These are phyloP conservation scores for Diaporthe velutina DNA, from an alignment of 2,329 filamentous ascomycete genomes.

Conservation along the genomic window DNA sequence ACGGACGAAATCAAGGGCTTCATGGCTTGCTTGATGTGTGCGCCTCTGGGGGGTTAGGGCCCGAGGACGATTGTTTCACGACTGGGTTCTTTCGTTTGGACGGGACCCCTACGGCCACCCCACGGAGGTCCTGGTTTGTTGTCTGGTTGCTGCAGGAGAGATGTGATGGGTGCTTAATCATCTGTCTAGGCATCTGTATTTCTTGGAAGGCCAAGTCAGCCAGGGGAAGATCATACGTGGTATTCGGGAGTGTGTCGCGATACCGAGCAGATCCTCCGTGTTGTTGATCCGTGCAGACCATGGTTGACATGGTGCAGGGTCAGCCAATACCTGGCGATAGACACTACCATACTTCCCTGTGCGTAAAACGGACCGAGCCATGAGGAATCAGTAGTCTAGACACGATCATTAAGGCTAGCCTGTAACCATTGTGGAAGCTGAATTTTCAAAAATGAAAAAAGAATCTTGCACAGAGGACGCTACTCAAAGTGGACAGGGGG, in stretches of 20 bases:
- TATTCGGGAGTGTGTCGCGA: background rate
- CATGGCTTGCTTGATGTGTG: background rate
- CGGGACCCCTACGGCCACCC: background rate
- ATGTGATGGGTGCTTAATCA: conserved; percentile 5
- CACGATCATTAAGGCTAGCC: background rate
- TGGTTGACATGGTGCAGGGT: background rate
- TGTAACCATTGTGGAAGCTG: background rate
- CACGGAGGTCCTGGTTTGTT: background rate
- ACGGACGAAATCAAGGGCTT: background rate
- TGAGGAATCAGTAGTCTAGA: background rate
- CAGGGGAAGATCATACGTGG: conserved; percentile 10
- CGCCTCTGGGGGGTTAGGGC: background rate
- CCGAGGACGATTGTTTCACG: background rate
- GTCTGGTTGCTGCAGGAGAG: background rate
- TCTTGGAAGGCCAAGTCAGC: background rate
- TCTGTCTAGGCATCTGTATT: conserved; percentile 25
- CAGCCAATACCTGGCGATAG: background rate
- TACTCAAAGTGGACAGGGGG: background rate
- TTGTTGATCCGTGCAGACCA: conserved; percentile 25
- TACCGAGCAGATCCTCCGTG: background rate
- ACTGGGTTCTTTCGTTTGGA: background rate
- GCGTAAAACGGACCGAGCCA: conserved; percentile 6
- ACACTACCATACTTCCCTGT: background rate
- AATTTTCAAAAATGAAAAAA: background rate
- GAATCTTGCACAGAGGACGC: background rate